Evolutionary conservation across 1,284 basidiomycete species (phyloP).

Genomic region (Cryptococcus sp.): DNA sequence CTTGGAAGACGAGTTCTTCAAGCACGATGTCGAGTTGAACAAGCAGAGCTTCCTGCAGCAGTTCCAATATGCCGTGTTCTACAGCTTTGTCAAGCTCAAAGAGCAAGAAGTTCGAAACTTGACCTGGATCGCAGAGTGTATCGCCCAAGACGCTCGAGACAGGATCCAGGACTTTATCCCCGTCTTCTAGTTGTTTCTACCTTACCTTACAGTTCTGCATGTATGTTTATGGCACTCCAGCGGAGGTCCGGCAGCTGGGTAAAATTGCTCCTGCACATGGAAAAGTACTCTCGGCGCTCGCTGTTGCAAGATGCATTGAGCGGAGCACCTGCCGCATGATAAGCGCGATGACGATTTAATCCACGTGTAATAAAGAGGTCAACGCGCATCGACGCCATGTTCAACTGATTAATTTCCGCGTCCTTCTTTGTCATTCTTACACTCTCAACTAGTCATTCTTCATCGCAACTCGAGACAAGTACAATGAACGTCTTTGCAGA

Average conservation of each 20-base stretch:
- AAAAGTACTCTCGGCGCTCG: too few relatives aligned
- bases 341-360: not conserved
- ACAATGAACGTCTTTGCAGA: conserved; percentile 55
- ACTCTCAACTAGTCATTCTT: conserved; percentile 6
- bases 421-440: conserved; percentile 15
- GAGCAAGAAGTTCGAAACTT: conserved; percentile 98
- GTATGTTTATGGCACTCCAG: not conserved
- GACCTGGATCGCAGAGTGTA: conserved; percentile 97
- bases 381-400: not conserved
- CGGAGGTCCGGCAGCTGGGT: too few relatives aligned
- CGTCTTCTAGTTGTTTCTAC: conserved; percentile 60
- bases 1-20: conserved; percentile 95
- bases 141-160: conserved; percentile 89
- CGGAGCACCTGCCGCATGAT: not conserved
- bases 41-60: conserved; percentile 93
- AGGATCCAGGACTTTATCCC: conserved; percentile 91
- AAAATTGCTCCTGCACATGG: too few relatives aligned
- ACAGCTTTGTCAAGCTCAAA: conserved; percentile 93
- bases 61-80: conserved; percentile 91
- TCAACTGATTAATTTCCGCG: not conserved
- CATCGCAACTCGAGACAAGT: conserved; percentile 11
- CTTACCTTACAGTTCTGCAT: not conserved
- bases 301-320: too few relatives aligned
- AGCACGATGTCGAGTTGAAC: conserved; percentile 88
- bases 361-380: not conserved